A percentile compares a stretch with the other conserved stretches of the same genome.
Evolutionary conservation across 1,284 basidiomycete species (phyloP).

Genomic region (Heterobasidion irregulare): DNA sequence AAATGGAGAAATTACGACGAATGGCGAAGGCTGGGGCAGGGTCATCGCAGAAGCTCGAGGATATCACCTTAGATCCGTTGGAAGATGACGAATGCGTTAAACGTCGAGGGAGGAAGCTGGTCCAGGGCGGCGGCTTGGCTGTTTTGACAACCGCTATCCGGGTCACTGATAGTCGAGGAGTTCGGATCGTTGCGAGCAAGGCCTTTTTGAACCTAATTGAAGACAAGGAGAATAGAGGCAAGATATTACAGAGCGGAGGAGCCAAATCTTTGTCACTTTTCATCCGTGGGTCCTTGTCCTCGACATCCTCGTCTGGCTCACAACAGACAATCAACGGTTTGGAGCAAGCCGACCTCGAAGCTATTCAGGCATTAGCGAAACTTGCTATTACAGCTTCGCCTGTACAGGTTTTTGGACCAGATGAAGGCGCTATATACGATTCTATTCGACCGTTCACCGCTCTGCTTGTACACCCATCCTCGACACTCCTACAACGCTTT

Average conservation of each 20-base stretch:
- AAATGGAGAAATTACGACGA: slow-evolving; percentile 66
- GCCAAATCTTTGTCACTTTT: slow-evolving; percentile 64
- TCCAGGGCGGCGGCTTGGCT: slow-evolving; percentile 55
- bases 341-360: slow-evolving; percentile 46
- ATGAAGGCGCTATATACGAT: slow-evolving; percentile 70
- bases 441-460: slow-evolving; percentile 71
- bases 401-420: slow-evolving; percentile 81
- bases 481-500: slow-evolving; percentile 78
- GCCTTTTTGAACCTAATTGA: slow-evolving; percentile 69
- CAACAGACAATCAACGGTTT: slow-evolving; percentile 19
- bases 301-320: slow-evolving; percentile 16
- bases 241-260: slow-evolving; percentile 79
- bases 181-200: slow-evolving; percentile 41
- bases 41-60: slow-evolving; percentile 22
- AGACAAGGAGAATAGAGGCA: slow-evolving; percentile 69
- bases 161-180: slow-evolving; percentile 45
- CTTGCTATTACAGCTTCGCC: slow-evolving; percentile 90
- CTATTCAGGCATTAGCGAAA: slow-evolving; percentile 88
- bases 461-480: slow-evolving; percentile 59
- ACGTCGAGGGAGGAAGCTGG: slow-evolving; percentile 43
- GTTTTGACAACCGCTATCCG: slow-evolving; percentile 53
- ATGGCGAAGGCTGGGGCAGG: slow-evolving; percentile 49
- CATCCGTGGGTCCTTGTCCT: slow-evolving; percentile 32
- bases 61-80: slow-evolving; percentile 23
- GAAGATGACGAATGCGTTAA: slow-evolving; percentile 62